Evolutionary conservation across 352 stramenopile species (phyloP), one percentile per base, ranked within the genome.

Genomic region (Globisporangium barbulae): DNA sequence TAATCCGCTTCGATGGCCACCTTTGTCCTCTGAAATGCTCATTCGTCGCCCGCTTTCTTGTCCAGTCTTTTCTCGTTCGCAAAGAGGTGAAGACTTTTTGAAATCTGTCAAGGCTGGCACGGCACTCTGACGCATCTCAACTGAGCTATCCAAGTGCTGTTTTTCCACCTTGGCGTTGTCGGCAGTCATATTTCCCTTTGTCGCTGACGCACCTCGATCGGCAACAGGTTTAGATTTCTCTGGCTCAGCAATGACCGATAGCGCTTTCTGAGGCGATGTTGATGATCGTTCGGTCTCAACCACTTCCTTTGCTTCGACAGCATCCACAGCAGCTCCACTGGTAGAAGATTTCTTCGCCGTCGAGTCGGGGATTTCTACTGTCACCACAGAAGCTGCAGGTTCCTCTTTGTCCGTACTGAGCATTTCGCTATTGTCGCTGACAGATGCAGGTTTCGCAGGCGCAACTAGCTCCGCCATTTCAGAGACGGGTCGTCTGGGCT

Each of bases 1-100:
- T 37, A 63, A 71, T 48, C 15, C 69, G 41, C 61, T 75, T 53
- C 59, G 68, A 47, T 71, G 62, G 33, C 63, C 21, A 37, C 65
- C 74, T 58, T 73, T 76, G 31, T 75, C 64, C 19, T 54, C 63
- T 35, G 33, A 53, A 10, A 61, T 39, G 42, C 44, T 74, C 68
- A 58, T 30, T 53, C 59, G 30, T 22, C 59, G 52, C 1, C 15
- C 48, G 12, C 48, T 44, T 39, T 54, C 59, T 28, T 44, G 41
- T 35, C 19, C 33, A 22, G 25, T 28, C 4, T 35, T 28, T 21
- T 63, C 59, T 56, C 59, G 25, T 15, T 21, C 31, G 6, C 4
- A 15, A 22, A 25, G 17, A 50, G 15, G 4, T 33, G 28, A 22
- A 21, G 49, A 2, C 6, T 33, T 28, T 25, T 58, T 62, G 5